Evolutionary conservation across 352 stramenopile species (phyloP).

Genomic region (Pythium coloratum): DNA sequence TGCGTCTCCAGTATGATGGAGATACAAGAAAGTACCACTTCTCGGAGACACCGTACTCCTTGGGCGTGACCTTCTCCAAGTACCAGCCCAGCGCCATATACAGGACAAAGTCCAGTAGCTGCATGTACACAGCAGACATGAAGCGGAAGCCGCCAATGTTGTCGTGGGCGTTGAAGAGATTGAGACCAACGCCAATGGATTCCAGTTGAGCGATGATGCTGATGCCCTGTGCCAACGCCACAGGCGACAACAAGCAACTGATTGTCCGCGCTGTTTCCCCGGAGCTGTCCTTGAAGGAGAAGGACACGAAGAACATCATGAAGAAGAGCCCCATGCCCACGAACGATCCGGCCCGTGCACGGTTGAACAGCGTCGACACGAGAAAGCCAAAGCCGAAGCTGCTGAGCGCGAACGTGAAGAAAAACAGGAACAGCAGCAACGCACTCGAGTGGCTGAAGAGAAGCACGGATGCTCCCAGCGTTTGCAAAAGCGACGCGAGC

Average conservation of each 20-base stretch:
- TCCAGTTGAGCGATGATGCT: conserved; percentile 65
- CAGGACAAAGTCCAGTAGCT: conserved; percentile 88
- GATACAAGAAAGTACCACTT: conserved; percentile 91
- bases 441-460: conserved; percentile 55
- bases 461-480: conserved; percentile 29
- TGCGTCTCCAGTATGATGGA: conserved; percentile 61
- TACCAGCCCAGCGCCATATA: conserved; percentile 89
- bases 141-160: conserved; percentile 56
- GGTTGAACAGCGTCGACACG: conserved; percentile 66
- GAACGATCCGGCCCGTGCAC: conserved; percentile 55
- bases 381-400: conserved; percentile 77
- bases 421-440: conserved; percentile 57
- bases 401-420: conserved; percentile 78
- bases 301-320: conserved; percentile 77
- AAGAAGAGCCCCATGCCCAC: conserved; percentile 78
- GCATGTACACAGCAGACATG: conserved; percentile 66
- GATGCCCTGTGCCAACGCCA: conserved; percentile 74
- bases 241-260: conserved; percentile 60
- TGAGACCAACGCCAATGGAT: conserved; percentile 44
- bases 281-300: conserved; percentile 64
- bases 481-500: conserved; percentile 48
- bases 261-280: conserved; percentile 26
- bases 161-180: conserved; percentile 36
- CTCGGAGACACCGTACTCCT: conserved; percentile 88
- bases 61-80: conserved; percentile 91